Evolutionary conservation across 139 green algal genomes (phyloP).

Genomic region (Limnomonas spitsbergensis): DNA sequence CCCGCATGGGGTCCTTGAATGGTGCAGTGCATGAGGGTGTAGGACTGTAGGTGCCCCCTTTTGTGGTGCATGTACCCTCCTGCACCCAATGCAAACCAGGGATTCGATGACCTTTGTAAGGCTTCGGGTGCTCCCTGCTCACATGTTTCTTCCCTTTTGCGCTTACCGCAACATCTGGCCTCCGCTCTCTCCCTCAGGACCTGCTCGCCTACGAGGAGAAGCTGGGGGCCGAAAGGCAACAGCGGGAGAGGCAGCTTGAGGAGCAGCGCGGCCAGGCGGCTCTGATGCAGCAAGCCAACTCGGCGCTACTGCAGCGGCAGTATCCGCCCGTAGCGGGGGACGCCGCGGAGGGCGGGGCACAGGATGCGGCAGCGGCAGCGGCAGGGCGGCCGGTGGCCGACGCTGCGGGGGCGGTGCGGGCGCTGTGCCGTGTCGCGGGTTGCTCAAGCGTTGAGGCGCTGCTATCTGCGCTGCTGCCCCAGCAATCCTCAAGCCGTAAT

Average conservation of each 20-base stretch:
- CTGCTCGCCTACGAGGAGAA: conserved; percentile 33
- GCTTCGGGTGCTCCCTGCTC: not conserved
- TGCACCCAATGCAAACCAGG: not conserved
- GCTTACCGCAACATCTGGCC: not conserved
- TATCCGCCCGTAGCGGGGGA: conserved; percentile 13
- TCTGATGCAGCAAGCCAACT: conserved; percentile 30
- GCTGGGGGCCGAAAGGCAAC: conserved; percentile 17
- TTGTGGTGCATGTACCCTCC: no score
- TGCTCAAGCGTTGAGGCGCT: not conserved
- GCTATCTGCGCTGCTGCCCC: not conserved
- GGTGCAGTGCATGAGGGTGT: no score
- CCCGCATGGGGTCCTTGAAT: no score
- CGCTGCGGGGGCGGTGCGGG: not conserved
- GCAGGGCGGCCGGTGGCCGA: no score
- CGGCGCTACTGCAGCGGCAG: conserved; percentile 26
- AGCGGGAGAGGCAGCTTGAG: conserved; percentile 15
- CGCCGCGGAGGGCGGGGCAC: not conserved
- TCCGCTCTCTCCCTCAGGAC: not conserved
- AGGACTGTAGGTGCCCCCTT: no score
- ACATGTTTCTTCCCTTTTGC: not conserved
- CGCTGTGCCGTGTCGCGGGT: not conserved
- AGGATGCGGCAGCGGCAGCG: not conserved
- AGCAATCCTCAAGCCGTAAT: not conserved
- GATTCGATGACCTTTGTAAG: not conserved
- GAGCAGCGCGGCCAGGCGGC: conserved; percentile 24